These are phyloP conservation scores for Aspergillus felis DNA, from an alignment of 2,329 filamentous ascomycete genomes.

Conservation along the genomic window DNA sequence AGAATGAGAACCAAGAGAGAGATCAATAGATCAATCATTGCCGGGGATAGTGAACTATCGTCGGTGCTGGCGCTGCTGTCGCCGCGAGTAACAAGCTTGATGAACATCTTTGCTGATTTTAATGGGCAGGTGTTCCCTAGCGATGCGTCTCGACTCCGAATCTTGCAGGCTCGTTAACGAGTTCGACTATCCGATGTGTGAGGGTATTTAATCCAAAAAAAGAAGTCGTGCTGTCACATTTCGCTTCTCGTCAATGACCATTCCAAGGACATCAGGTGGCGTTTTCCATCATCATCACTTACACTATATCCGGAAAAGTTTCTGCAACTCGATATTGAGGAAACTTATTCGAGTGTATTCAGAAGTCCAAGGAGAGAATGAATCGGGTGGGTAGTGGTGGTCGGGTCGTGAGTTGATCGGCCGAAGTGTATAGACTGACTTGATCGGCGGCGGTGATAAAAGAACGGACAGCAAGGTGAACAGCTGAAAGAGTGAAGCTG, in stretches of 20 bases:
- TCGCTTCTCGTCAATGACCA: background rate
- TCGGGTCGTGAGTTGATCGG: slow-evolving; percentile 16
- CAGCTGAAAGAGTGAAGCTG: slow-evolving; percentile 66
- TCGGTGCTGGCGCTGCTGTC: slow-evolving; percentile 34
- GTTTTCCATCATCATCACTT: slow-evolving; percentile 6
- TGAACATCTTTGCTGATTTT: slow-evolving; percentile 29
- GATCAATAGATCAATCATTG: slow-evolving; percentile 73
- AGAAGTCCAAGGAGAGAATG: slow-evolving; percentile 14
- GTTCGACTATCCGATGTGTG: background rate
- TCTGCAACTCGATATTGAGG: background rate
- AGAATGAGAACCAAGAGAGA: slow-evolving; percentile 74
- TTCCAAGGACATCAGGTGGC: background rate
- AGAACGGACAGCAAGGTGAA: slow-evolving; percentile 49
- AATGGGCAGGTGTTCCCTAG: slow-evolving; percentile 1
- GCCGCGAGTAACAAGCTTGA: slow-evolving; percentile 50
- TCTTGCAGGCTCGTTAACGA: background rate
- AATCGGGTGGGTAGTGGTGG: slow-evolving; percentile 12
- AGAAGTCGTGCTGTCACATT: slow-evolving; percentile 6
- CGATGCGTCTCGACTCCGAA: background rate
- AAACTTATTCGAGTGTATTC: slow-evolving; percentile 1
- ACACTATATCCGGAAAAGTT: slow-evolving; percentile 7
- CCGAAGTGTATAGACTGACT: slow-evolving; percentile 7
- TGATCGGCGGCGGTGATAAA: slow-evolving; percentile 26
- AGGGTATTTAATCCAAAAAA: slow-evolving; percentile 9
- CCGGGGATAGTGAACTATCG: slow-evolving; percentile 50